Percentiles rank a stretch among this genome's conserved stretches.
phyloP scores from a whole-genome alignment of 495 filamentous ascomycete species.

The Trichodelitschia bisporula region DNA sequence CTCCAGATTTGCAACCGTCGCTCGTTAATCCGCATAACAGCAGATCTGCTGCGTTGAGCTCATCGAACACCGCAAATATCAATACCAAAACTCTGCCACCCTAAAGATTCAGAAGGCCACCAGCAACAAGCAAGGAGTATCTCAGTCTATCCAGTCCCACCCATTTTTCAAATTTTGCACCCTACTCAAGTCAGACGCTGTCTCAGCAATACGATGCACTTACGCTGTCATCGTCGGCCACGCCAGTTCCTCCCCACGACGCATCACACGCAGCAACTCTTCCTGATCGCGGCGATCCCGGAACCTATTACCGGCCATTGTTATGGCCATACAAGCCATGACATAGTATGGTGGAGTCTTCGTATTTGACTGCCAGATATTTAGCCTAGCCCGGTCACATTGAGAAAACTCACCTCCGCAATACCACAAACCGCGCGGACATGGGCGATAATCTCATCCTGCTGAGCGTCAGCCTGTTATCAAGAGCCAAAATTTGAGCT shows the following conservation, averaged over 20 bases:
- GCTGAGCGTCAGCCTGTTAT: not conserved
- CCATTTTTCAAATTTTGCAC: too few species aligned
- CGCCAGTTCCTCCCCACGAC: conserved; percentile 20
- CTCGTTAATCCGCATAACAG: too few species aligned
- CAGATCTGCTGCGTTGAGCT: too few species aligned
- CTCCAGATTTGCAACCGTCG: too few species aligned
- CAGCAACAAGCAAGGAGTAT: too few species aligned
- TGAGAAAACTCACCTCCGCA: conserved; percentile 23
- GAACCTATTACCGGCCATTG: conserved; percentile 23
- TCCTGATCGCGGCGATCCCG: conserved; percentile 17
- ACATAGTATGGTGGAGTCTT: conserved; percentile 3
- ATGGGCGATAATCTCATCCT: conserved; percentile 19
- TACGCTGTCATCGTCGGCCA: conserved; percentile 19
- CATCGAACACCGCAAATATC: too few species aligned
- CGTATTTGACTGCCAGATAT: conserved; percentile 23
- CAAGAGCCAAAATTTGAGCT: not conserved
- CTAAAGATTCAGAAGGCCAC: too few species aligned
- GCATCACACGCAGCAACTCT: conserved; percentile 19
- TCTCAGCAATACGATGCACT: too few species aligned
- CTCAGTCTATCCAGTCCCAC: too few species aligned
- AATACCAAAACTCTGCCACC: too few species aligned
- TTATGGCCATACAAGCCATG: conserved; percentile 8
- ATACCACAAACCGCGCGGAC: conserved; percentile 27
- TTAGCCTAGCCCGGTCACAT: conserved; percentile 26
- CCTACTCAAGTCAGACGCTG: too few species aligned